A percentile compares a stretch with the other conserved stretches of the same genome.
These are phyloP conservation scores for Aspergillus pseudotamarii DNA, from an alignment of 2,329 filamentous ascomycete species.

Conservation along the genomic window DNA sequence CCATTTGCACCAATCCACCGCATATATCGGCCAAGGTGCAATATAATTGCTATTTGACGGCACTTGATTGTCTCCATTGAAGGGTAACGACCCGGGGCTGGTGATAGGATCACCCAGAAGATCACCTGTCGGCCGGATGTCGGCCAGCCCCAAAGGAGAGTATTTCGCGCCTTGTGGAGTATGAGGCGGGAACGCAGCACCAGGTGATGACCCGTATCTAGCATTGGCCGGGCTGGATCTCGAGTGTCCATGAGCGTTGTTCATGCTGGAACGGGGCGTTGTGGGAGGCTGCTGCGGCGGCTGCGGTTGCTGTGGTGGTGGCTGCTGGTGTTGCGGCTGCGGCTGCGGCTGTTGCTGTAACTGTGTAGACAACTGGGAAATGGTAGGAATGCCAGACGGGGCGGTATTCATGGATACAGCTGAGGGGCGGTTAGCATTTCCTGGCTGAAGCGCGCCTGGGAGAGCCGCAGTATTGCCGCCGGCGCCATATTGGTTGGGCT, in stretches of 20 bases:
- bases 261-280: slow-evolving; percentile 66
- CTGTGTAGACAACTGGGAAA: slow-evolving; percentile 52
- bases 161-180: slow-evolving; percentile 68
- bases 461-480: slow-evolving; percentile 47
- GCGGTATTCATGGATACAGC: slow-evolving; percentile 60
- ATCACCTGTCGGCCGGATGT: slow-evolving; percentile 85
- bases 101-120: slow-evolving; percentile 72
- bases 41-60: slow-evolving; percentile 86
- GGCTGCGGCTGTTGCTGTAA: slow-evolving; percentile 10
- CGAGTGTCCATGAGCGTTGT: slow-evolving; percentile 74
- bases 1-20: slow-evolving; percentile 99
- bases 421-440: slow-evolving; percentile 54
- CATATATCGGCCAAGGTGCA: slow-evolving; percentile 93
- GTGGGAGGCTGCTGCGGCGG: slow-evolving; percentile 33
- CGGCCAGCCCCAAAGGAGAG: slow-evolving; percentile 85
- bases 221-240: slow-evolving; percentile 76
- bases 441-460: slow-evolving; percentile 64
- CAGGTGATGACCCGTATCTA: slow-evolving; percentile 61
- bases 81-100: slow-evolving; percentile 60
- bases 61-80: slow-evolving; percentile 67
- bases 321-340: slow-evolving; percentile 10
- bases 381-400: slow-evolving; percentile 59
- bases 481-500: slow-evolving; percentile 50
- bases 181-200: slow-evolving; percentile 51
- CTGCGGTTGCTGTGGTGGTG: slow-evolving; percentile 11